Evolutionary conservation across 2,329 filamentous ascomycete species (phyloP).

Genomic region (Nothophaeocryptopus gaeumannii): DNA sequence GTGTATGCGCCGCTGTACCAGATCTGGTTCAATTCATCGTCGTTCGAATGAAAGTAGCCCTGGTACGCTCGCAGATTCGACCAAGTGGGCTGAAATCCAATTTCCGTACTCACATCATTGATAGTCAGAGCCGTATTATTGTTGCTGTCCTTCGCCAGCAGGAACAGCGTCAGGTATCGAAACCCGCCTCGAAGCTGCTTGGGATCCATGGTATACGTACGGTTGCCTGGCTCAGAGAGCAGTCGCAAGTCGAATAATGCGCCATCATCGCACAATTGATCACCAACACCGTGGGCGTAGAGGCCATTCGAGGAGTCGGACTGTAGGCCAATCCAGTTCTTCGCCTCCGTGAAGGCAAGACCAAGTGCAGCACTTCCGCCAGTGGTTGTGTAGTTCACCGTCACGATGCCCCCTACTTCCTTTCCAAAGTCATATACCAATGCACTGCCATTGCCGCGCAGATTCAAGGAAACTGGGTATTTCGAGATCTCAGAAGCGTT

Average conservation of each 20-base stretch:
- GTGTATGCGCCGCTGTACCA: slow-evolving; percentile 55
- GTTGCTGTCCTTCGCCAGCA: slow-evolving; percentile 34
- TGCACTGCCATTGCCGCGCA: slow-evolving; percentile 51
- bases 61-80: slow-evolving; percentile 39
- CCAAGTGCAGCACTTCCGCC: slow-evolving; percentile 38
- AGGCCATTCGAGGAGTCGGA: slow-evolving; percentile 44
- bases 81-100: slow-evolving; percentile 52
- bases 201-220: slow-evolving; percentile 46
- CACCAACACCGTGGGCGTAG: slow-evolving; percentile 30
- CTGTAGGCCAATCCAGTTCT: slow-evolving; percentile 43
- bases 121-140: slow-evolving; percentile 36
- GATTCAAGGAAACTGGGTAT: slow-evolving; percentile 32
- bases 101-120: slow-evolving; percentile 42
- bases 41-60: slow-evolving; percentile 38
- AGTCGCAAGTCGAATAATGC: slow-evolving; percentile 43
- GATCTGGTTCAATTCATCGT: slow-evolving; percentile 53
- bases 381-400: slow-evolving; percentile 49
- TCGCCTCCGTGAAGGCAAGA: slow-evolving; percentile 44
- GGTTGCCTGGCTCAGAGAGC: slow-evolving; percentile 35
- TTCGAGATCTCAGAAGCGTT: slow-evolving; percentile 29
- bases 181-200: slow-evolving; percentile 52
- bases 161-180: slow-evolving; percentile 51
- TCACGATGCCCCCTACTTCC: slow-evolving; percentile 57
- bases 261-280: slow-evolving; percentile 39
- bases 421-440: slow-evolving; percentile 59